Conservation (phyloP, 2,329 filamentous ascomycete genomes). For the Colletotrichum sp. region DNA sequence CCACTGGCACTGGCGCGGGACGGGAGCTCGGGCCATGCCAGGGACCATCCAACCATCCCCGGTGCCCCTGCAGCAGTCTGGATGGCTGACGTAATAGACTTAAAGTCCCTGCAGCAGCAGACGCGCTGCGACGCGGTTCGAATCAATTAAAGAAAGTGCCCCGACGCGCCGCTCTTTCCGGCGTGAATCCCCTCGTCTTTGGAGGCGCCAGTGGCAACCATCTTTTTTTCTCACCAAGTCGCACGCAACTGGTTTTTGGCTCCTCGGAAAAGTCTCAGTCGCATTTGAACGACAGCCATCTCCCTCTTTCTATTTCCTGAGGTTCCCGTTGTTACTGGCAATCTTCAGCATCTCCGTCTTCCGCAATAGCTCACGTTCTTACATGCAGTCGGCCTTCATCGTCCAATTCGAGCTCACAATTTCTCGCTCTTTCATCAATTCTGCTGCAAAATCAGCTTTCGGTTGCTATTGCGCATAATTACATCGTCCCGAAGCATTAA, state of each 20-base stretch:
- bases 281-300: background rate
- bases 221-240: background rate
- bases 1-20: background rate
- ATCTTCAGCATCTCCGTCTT: background rate
- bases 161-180: background rate
- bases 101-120: background rate
- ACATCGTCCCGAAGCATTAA: background rate
- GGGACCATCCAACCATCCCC: background rate
- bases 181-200: background rate
- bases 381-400: background rate
- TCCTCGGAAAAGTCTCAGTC: background rate
- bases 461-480: background rate
- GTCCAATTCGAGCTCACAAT: background rate
- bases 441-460: background rate
- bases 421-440: accelerated
- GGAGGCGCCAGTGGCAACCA: background rate
- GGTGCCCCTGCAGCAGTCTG: background rate
- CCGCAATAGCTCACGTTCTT: background rate
- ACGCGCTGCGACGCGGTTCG: conserved; percentile 23
- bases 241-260: accelerated
- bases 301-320: background rate
- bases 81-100: conserved; percentile 5
- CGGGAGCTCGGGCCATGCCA: conserved; percentile 8
- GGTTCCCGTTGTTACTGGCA: background rate
- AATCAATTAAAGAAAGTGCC: conserved; percentile 10